phyloP scores from a whole-genome alignment of 352 stramenopile genomes.

The Detonula confervacea region DNA sequence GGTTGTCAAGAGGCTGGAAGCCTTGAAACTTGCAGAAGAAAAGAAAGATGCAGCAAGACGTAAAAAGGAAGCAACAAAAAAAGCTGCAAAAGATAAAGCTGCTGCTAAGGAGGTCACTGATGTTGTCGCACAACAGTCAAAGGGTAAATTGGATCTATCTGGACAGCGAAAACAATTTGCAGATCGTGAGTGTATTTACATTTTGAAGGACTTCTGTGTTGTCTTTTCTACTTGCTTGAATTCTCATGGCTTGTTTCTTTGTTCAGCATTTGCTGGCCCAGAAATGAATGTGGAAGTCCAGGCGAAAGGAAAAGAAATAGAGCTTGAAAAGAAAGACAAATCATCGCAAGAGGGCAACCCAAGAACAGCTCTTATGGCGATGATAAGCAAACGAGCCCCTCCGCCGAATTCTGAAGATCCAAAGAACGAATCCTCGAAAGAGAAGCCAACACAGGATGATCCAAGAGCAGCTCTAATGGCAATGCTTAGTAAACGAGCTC shows the following conservation, averaged over 20 bases:
- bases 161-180: constrained; percentile 51
- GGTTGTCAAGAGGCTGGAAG: constrained; percentile 75
- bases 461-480: constrained; percentile 13
- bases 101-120: constrained; percentile 14
- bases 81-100: constrained; percentile 14
- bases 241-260: constrained; percentile 4
- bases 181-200: constrained; percentile 40
- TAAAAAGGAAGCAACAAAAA: constrained; percentile 42
- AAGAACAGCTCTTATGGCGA: neutral
- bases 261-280: constrained; percentile 34
- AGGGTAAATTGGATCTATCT: constrained; percentile 54
- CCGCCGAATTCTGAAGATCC: neutral
- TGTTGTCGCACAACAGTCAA: constrained; percentile 2
- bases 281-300: constrained; percentile 1
- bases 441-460: constrained; percentile 5
- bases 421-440: neutral
- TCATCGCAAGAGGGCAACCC: constrained; percentile 1
- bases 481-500: constrained; percentile 13
- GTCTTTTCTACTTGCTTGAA: constrained; percentile 21
- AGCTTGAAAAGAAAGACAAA: too few species aligned
- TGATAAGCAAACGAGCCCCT: neutral
- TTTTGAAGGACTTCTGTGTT: neutral
- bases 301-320: neutral
- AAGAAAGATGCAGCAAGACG: constrained; percentile 56
- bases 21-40: constrained; percentile 59